A percentile compares a stretch with the other conserved stretches of the same genome.
These are phyloP conservation scores for Mortierella sp. DNA, from an alignment of 371 early-diverging fungal species.

Conservation along the genomic window DNA sequence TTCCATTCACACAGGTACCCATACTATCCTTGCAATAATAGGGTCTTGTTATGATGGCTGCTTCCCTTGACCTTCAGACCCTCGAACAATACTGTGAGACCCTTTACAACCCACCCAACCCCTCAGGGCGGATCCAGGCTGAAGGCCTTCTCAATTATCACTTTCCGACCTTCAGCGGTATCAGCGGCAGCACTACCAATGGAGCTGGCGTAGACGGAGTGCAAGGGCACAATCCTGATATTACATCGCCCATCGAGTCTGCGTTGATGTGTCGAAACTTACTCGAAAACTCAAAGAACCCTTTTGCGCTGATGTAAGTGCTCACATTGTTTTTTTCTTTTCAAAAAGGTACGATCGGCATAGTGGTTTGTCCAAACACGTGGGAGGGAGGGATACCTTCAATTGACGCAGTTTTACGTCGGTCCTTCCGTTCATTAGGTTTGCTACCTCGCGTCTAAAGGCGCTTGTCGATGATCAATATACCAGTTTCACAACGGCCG, in stretches of 20 bases:
- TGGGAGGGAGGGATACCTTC: background rate
- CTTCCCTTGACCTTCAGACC: constrained; percentile 31
- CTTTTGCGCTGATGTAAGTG: constrained; percentile 80
- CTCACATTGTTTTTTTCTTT: background rate
- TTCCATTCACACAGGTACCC: background rate
- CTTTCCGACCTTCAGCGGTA: constrained; percentile 81
- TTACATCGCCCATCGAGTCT: constrained; percentile 79
- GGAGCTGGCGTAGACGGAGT: constrained; percentile 59
- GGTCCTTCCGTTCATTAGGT: constrained; percentile 42
- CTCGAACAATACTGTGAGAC: constrained; percentile 62
- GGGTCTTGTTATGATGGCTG: constrained; percentile 24
- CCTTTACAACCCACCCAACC: constrained; percentile 71
- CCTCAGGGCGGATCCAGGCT: constrained; percentile 73
- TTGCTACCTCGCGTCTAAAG: constrained; percentile 76
- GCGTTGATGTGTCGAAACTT: constrained; percentile 77
- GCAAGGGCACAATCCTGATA: constrained; percentile 47
- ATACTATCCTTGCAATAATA: background rate
- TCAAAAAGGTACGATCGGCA: background rate
- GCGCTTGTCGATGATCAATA: constrained; percentile 80
- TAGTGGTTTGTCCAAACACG: background rate
- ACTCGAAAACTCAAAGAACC: constrained; percentile 76
- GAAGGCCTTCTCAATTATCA: constrained; percentile 82
- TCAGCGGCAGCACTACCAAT: constrained; percentile 61
- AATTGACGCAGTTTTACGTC: background rate
- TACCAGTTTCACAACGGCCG: constrained; percentile 69